Evolutionary conservation across 495 filamentous ascomycete species (phyloP), one percentile per base, ranked within the genome.

Genomic region (Terfezia boudieri): DNA sequence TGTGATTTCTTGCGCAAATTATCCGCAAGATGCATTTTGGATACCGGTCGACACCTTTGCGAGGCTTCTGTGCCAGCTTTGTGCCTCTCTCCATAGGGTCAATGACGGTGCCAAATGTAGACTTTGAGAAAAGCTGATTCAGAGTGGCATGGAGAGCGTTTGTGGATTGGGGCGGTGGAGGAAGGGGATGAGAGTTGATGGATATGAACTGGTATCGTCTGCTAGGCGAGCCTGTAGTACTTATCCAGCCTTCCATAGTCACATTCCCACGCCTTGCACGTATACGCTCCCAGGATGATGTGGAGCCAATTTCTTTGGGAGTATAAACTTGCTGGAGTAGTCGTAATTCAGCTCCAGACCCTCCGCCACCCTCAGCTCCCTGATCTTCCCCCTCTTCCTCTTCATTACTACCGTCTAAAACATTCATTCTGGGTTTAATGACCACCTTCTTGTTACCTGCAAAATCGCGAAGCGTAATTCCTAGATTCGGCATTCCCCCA

Each of bases 1-100:
- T 32, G 26, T 32, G 26, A 64, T 57, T 20, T 58, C 63, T 12
- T 55, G 26, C 14, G 67, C 61, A 58, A 4, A 72, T 68, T n/a
- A 98, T 77, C 8, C 77, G 78, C 37, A 98, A 71, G 61, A 80
- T 82, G 60, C 94, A 96, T 83, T 90, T 92, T 2, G 88, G 86
- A 82, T 83, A 93, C 57, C 79, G 74, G 64, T 94, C 86, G 36
- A 84, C 69, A 0, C 77, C 75, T 63, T 84, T 89, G 17, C 71
- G 71, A 14, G 67, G 61, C 4, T 70, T 70, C 68, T 8, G 69
- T 64, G 49, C 67, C 57, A 51, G 74, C 68, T 20, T 64, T 58
- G 49, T 69, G 61, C 54, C 68, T 61, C 43, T 73, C 66, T 57
- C 60, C 55, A 68, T 73, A 36, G 62, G 64, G 11, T 76, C 73